A percentile compares a stretch with the other conserved stretches of the same genome.
Evolutionary conservation across 768 basidiomycete genomes (phyloP).

Genomic region (Dacryopinax spathularia): DNA sequence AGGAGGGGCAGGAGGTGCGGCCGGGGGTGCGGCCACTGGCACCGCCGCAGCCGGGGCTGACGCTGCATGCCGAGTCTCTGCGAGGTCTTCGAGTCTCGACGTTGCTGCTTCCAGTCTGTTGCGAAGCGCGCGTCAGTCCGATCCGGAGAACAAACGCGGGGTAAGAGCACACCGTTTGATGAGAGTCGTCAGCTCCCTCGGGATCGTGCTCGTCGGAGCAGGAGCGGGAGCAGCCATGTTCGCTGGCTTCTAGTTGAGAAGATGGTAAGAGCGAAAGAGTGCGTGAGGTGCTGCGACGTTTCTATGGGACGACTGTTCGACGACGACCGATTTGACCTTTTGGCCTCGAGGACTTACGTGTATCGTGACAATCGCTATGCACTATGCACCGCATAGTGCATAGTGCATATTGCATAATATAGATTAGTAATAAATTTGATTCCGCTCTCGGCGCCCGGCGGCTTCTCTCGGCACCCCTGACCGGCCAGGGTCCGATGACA

Average conservation of each 20-base stretch:
- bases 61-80: slow-evolving; percentile 32
- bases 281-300: neutral
- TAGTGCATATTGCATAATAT: too few species aligned
- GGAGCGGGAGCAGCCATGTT: neutral
- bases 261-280: neutral
- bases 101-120: slow-evolving; percentile 80
- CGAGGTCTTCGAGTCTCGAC: slow-evolving; percentile 83
- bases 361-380: too few species aligned
- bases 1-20: slow-evolving; percentile 21
- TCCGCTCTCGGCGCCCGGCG: too few species aligned
- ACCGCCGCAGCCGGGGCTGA: slow-evolving; percentile 15
- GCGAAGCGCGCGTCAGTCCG: neutral
- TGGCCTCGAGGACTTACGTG: too few species aligned
- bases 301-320: neutral
- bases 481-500: too few species aligned
- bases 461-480: too few species aligned
- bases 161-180: neutral
- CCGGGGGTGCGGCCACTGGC: slow-evolving; percentile 17
- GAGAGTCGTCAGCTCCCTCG: neutral
- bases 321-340: too few species aligned
- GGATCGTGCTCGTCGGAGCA: neutral
- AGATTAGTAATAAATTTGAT: too few species aligned
- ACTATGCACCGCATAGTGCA: too few species aligned
- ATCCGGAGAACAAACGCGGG: neutral
- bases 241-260: neutral